A percentile compares a stretch with the other conserved stretches of the same genome.
Evolutionary conservation across 2,329 filamentous ascomycete species (phyloP).

Genomic region (Aspergillus pseudotamarii): DNA sequence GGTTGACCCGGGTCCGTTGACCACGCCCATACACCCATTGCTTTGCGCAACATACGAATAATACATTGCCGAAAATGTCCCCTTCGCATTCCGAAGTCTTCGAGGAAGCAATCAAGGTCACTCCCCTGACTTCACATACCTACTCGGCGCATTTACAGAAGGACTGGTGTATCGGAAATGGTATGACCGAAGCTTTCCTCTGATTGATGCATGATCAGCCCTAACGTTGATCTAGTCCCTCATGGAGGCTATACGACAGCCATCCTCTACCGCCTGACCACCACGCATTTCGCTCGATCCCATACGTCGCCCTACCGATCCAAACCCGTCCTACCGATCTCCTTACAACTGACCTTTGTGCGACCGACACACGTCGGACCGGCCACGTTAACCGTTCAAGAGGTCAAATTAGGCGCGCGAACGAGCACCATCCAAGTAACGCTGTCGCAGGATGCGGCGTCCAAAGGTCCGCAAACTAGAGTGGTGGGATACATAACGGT

Average conservation of each 20-base stretch:
- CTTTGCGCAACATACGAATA: no score
- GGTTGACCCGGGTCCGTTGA: background rate
- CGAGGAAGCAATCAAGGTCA: conserved; percentile 3
- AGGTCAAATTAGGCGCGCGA: conserved; percentile 6
- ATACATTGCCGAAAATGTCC: background rate
- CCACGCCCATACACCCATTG: background rate
- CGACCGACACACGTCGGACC: conserved; percentile 4
- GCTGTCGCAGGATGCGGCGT: background rate
- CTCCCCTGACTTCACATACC: background rate
- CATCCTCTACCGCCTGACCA: background rate
- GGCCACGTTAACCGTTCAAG: background rate
- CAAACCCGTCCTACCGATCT: background rate
- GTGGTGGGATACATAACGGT: conserved; percentile 3
- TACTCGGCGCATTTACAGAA: conserved; percentile 5
- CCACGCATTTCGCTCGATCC: background rate
- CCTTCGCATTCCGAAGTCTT: background rate
- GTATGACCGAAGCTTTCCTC: background rate
- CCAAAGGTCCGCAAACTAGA: background rate
- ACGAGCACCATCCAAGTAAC: conserved; percentile 4
- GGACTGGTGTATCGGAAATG: conserved; percentile 8
- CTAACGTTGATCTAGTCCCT: background rate
- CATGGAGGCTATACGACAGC: conserved; percentile 10
- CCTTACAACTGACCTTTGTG: conserved; percentile 3
- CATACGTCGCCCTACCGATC: background rate
- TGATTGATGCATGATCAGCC: background rate